Base-by-base conservation (phyloP, 2,329 filamentous ascomycete species). In the Leptoxyphium fumago region DNA sequence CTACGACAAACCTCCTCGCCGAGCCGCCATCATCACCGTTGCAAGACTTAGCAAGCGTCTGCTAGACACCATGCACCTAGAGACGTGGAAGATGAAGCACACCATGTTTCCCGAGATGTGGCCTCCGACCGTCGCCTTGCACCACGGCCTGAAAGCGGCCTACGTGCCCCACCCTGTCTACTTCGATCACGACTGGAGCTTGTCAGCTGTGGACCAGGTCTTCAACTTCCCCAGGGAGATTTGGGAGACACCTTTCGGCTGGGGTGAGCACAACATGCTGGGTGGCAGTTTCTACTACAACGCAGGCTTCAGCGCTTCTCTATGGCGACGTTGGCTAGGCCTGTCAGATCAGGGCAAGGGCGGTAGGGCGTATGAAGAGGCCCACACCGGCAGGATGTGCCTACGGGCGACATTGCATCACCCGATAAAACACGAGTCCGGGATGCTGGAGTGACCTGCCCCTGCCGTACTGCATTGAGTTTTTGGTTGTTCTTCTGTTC, bases 101-200 rank as follows among this genome's bases (percentile, higher is more conserved):
- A 65, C 67, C 55, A 78, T 88, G 54, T 82, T 80, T 46, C 83
- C 82, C 0, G 84, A 89, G 59, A 87, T 89, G 82, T 82, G 79
- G 47, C 77, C 82, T 1, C 78, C 82, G 44, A 81, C 81, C 0
- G 74, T 81, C 21, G 77, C 82, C 0, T 70, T 89, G 14, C 75
- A 86, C 49, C 82, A 91, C 58, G 83, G 84, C 5, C 68, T 88
- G 41, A 89, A 89, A 64, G 78, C 81, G 4, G 80, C 86, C 3
- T 84, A 80, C 55, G 82, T 78, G 10, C 84, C 84, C 10, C 83
- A 88, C 61, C 83, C 84, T 1, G 75, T 88, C 40, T 88, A 79
- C 61, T 84, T 86, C 55, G 83, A 89, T 61, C 75, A 82, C 48
- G 74, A 81, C 41, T 87, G 82, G 82, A 65, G 68, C 14, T 56